Base-by-base conservation (phyloP, 1,284 basidiomycete species). In the Irpex sp. region DNA sequence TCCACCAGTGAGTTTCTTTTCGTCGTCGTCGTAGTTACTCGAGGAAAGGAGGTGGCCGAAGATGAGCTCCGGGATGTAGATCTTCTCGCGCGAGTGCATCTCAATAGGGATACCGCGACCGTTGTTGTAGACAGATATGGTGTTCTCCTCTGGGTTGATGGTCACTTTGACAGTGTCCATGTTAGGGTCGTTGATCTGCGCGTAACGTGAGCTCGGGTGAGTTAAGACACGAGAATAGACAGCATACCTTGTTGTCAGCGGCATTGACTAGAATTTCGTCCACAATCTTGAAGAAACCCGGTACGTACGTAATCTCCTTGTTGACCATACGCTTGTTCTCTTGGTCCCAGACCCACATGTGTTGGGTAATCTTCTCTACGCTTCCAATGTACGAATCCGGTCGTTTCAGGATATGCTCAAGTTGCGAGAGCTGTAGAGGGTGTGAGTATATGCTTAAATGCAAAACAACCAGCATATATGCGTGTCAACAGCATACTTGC, bases 201-300 rank as follows among this genome's bases (percentile, higher is more conserved):
- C 19, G 36, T 58, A 31, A 11, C 31, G 21, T 21, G 40, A 49
- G 49, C 40, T 31, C 19, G 17, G 51, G 0, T 21, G 17, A 11
- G 34, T 19, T n/a, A 47, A 5, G 17, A 36, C 26, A 34, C 47
- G 60, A 47, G 19, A 38, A 61, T 15, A 38, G 31, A 56, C 19
- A 13, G 71, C 73, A 60, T 67, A 93, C 97, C 88, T 99, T 99
- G 81, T 99, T 98, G 76, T 99, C 97, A 5, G 97, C 97, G 17
- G 97, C 97, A 75, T 99, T 99, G 71, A 99, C 97, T 5, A 99
- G 83, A 72, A 99, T 99, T 79, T 99, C 97, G 73, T 99, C 97
- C 55, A 99, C 92, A 74, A 99, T 99, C 83, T 99, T 99, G 86
- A 97, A 97, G 77, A 99, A 97, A 67, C 97, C 97, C 0, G 97